Evolutionary conservation across 2,329 filamentous ascomycete species (phyloP), one percentile per base, ranked within the genome.

Genomic region (Penicillium psychrosexuale): DNA sequence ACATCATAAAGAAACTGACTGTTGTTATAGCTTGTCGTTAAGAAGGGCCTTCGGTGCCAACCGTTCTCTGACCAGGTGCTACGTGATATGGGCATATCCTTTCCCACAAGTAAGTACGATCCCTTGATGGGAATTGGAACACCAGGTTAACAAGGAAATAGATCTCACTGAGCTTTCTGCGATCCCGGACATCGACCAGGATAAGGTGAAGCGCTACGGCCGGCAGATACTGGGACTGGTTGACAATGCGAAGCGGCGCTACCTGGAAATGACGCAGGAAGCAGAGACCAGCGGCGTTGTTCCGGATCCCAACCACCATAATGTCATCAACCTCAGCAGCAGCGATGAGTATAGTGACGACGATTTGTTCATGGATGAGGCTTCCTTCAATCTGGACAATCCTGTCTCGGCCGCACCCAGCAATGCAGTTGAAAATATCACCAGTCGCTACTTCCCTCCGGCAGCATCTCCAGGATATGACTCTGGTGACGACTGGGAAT

Each of bases 261-360:
- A 78, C 52, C 67, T 74, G 17, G 74, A 76, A 53, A 66, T 79
- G 59, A 74, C 72, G 62, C 61, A 75, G 66, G 76, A 80, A 19
- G 71, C 71, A 5, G 65, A 76, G 30, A 78, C 77, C 2, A 82
- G 84, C 59, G 79, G 80, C 37, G 63, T 73, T 66, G 69, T 77
- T 22, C 72, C 71, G 24, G 75, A 77, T 58, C 74, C 71, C 9
- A 77, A 78, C 39, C 76, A 78, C 47, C 73, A 74, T 52, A 79
- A 77, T 57, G 75, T 75, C 47, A 72, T 78, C 57, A 74, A 72
- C 50, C 68, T 77, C 49, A 75, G 71, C 45, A 76, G 74, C 53
- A 67, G 73, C 40, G 73, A 77, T 33, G 75, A 78, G 30, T 71
- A 69, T 53, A 68, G 62, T 58, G 69, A 69, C 53, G 67, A 68